phyloP scores from a whole-genome alignment of 2,329 filamentous ascomycete genomes.

The Venturia asperata region DNA sequence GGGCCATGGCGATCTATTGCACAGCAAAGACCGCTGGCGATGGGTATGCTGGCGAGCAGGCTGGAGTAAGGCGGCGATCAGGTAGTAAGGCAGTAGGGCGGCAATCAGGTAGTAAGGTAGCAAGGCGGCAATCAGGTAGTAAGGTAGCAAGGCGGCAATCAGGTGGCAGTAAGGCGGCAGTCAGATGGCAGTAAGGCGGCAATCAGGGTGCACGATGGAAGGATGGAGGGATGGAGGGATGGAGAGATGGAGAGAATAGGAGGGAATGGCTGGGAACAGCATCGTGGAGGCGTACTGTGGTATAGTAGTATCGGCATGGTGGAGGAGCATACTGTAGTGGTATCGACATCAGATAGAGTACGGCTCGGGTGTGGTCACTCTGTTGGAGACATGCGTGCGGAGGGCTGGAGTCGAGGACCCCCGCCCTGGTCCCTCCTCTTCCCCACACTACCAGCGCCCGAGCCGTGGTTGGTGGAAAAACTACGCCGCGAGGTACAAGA shows the following conservation, averaged over 20 bases:
- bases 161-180: too few species aligned
- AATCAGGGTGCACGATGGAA: background rate
- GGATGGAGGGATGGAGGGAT: too few species aligned
- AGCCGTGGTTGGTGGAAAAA: slow-evolving; percentile 7
- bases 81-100: too few species aligned
- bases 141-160: too few species aligned
- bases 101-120: too few species aligned
- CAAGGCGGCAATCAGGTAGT: too few species aligned
- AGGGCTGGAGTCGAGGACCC: too few species aligned
- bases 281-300: too few species aligned
- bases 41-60: background rate
- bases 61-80: background rate
- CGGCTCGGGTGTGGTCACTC: background rate
- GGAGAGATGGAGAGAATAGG: too few species aligned
- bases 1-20: slow-evolving; percentile 35
- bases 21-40: background rate
- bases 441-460: background rate
- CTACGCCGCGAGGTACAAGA: background rate
- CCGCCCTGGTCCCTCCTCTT: background rate
- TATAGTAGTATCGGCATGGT: too few species aligned
- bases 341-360: slow-evolving; percentile 1
- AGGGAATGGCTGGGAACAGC: background rate
- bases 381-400: background rate
- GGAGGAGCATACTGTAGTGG: too few species aligned
- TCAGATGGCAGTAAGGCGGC: background rate